Conservation (phyloP, 1,284 basidiomycete species). For the Gastroboletus turbinatus region DNA sequence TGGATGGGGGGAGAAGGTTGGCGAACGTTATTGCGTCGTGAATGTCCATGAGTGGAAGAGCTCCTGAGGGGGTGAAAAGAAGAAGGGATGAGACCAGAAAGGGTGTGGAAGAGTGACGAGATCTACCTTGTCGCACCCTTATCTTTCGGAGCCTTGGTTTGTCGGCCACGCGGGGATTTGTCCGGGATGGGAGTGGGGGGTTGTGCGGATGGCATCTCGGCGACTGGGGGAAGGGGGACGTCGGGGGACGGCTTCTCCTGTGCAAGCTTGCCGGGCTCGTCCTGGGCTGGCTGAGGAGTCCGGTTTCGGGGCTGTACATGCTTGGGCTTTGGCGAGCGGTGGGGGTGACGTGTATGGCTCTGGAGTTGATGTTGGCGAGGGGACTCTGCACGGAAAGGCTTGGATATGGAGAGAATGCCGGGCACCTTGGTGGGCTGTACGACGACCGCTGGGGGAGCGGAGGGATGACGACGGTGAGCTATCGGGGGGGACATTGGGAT, state of each 20-base stretch:
- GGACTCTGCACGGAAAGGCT: conserved; percentile 44
- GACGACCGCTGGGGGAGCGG: conserved; percentile 61
- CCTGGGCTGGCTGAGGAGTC: conserved; percentile 24
- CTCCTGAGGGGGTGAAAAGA: conserved; percentile 38
- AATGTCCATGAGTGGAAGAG: conserved; percentile 46
- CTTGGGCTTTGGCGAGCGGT: conserved; percentile 38
- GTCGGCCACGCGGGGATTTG: conserved; percentile 30
- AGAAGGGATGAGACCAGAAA: conserved; percentile 8
- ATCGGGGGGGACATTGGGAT: conserved; percentile 36
- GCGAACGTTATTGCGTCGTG: conserved; percentile 48
- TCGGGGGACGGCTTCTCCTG: conserved; percentile 16
- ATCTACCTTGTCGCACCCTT: conserved; percentile 33
- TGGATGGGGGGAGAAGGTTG: conserved; percentile 60
- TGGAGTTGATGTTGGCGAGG: conserved; percentile 36
- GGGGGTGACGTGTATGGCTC: conserved; percentile 34
- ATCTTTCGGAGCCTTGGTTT: conserved; percentile 32
- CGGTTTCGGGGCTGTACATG: conserved; percentile 25
- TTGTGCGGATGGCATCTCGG: conserved; percentile 27
- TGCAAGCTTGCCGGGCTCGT: conserved; percentile 17
- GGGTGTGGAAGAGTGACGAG: neutral
- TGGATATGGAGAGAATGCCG: conserved; percentile 67
- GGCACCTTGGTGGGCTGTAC: conserved; percentile 71
- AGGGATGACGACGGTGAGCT: conserved; percentile 60
- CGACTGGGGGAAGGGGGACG: conserved; percentile 6
- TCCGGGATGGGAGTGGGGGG: conserved; percentile 22